These are phyloP conservation scores for Pseudogymnoascus sp. DNA, from an alignment of 2,329 filamentous ascomycete species.

Conservation along the genomic window DNA sequence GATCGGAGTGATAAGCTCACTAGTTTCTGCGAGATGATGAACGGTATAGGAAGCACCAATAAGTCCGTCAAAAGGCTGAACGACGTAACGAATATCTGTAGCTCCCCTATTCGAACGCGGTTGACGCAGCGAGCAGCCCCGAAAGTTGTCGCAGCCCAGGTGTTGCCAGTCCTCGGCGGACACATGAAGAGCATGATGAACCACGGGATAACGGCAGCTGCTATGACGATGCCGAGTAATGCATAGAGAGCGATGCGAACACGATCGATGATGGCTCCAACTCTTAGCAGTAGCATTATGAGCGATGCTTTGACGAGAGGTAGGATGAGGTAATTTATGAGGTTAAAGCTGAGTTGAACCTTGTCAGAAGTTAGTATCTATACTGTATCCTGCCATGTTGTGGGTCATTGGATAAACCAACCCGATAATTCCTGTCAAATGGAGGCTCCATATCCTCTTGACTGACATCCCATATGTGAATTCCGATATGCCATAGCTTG, in stretches of 20 bases:
- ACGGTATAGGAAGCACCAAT: neutral
- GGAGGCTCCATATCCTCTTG: neutral
- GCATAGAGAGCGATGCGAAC: neutral
- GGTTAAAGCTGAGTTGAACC: neutral
- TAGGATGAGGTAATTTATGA: neutral
- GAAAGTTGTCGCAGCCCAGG: neutral
- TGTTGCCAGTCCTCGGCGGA: neutral
- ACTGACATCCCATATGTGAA: neutral
- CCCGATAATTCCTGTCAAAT: neutral
- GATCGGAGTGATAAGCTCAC: neutral
- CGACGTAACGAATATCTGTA: neutral
- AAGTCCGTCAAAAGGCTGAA: neutral
- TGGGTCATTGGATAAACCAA: neutral
- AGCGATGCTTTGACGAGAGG: neutral
- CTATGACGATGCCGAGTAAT: neutral
- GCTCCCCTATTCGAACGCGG: neutral
- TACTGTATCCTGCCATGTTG: neutral
- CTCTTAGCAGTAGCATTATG: neutral
- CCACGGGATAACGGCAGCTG: neutral
- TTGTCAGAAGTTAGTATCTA: neutral
- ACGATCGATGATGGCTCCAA: neutral
- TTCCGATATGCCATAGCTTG: neutral
- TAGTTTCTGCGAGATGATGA: neutral
- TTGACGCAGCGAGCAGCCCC: neutral
- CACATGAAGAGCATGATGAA: conserved; percentile 1